phyloP scores from a whole-genome alignment of 441 rosid species.

The Bocquillonia castaneifolia region DNA sequence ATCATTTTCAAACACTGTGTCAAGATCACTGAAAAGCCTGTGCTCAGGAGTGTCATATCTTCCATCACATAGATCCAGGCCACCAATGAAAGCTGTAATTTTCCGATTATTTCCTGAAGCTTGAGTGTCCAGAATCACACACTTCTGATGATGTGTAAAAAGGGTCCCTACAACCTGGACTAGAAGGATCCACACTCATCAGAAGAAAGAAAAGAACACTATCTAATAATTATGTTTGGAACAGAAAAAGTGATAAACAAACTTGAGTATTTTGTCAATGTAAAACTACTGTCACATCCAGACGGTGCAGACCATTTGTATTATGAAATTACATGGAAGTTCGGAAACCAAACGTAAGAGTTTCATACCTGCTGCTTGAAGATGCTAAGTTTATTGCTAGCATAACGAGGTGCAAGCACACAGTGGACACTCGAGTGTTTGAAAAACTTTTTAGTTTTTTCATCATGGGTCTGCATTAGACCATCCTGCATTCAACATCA shows the following conservation, averaged over 20 bases:
- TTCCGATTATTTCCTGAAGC: constrained; percentile 54
- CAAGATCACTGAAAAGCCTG: constrained; percentile 48
- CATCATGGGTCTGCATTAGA: constrained; percentile 84
- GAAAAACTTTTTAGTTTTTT: constrained; percentile 69
- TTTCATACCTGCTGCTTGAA: constrained; percentile 62
- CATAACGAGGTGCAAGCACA: constrained; percentile 70
- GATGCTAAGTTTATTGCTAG: constrained; percentile 65
- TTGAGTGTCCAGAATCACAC: constrained; percentile 62
- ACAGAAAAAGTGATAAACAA: background rate
- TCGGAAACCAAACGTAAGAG: constrained; percentile 9
- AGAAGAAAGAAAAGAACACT: constrained; percentile 16
- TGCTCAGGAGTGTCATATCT: constrained; percentile 85
- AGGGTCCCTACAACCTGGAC: constrained; percentile 79
- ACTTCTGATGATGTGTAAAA: constrained; percentile 79
- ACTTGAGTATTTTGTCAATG: background rate
- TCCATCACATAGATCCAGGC: constrained; percentile 75
- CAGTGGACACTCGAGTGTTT: constrained; percentile 56
- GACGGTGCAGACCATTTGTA: background rate
- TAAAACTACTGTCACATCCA: background rate
- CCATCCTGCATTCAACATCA: constrained; percentile 46
- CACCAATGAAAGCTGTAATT: constrained; percentile 73
- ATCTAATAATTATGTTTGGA: background rate
- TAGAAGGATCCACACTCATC: constrained; percentile 25
- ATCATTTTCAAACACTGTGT: constrained; percentile 54
- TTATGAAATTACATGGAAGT: background rate